Evolutionary conservation across 352 stramenopile species (phyloP), one percentile per base, ranked within the genome.

Genomic region (Aphanomyces cochlioides): DNA sequence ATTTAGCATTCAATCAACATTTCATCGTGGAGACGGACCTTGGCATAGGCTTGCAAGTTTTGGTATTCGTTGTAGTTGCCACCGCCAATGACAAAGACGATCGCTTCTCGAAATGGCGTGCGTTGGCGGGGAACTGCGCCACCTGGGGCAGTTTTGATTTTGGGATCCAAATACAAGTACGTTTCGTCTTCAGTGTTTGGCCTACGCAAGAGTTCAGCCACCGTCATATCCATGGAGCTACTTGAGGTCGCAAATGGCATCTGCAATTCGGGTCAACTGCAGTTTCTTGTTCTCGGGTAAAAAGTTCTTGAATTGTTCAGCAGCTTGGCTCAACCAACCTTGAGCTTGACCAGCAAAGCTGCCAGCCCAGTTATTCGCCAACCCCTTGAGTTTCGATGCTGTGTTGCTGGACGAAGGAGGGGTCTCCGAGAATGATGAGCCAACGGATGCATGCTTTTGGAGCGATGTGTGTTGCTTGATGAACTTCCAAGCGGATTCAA

Each of bases 31-130:
- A 28, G 28, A 28, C 40, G 45, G 6, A 72, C 82, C 74, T 92
- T 91, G 50, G 84, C 80, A 66, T 93, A 93, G 36, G 84, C 83
- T 78, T 92, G 80, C 64, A 93, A 77, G 59, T 95, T 95, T 59
- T 90, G 87, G 74, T 91, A 95, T 72, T 95, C 87, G 64, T 92
- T 92, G 77, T 95, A 95, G 73, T 92, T 93, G 67, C 84, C 87
- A 43, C 87, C 85, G 10, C 87, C 87, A 67, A 95, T 92, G 75
- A 95, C 87, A 87, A 95, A 95, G 76, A 95, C 83, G 72, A 95
- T 89, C 57, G 82, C 85, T 70, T 92, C 84, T 47, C 79, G 82
- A 74, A 94, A 94, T 40, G 87, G 84, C 56, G 85, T 84, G 50
- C 85, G 81, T 73, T 93, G 87, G 43, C 87, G 75, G 3, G 87